Base-by-base conservation (phyloP, 192 early-diverging fungal genomes). In the Geranomyces variabilis region DNA sequence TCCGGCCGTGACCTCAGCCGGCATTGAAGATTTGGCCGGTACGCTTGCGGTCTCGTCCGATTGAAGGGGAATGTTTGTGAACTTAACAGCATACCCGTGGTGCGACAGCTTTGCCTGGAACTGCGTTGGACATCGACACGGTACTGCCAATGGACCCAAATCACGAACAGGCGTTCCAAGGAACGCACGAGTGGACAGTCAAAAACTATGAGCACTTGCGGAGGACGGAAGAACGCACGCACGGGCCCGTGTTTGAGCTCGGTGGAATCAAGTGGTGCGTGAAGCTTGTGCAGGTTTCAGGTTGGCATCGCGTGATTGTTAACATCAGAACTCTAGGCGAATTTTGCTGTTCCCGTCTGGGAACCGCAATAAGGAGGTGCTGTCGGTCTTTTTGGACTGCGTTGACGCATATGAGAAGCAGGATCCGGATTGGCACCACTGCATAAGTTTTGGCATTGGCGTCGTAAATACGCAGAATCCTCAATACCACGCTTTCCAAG, bases 301-400 rank as follows among this genome's bases (percentile, higher is more conserved):
- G 9, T 34, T 33, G 58, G n/a, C n/a, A 28, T n/a, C 4, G 51
- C 26, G 26, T 8, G 4, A n/a, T 9, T 28, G 14, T 28, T 55
- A 7, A 55, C 3, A 28, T 10, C 36, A 41, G 12, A 30, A 48
- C 5, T 26, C 7, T 44, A 94, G 96, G 96, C 81, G 89, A 66
- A 81, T 99, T 12, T 81, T 97, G 0, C 73, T 97, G 28, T 99
- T 97, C 76, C 94, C 95, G 31, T 86, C 80, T 33, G 97, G 97
- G 33, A 97, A 97, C 82, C 84, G 87, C 36, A 79, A 71, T 26
- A 55, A 41, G 0, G 92, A 96, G 36, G 79, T 70, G 0, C 76
- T 93, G 41, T 93, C 95, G 12, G 81, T 95, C 48, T 99, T 95
- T 77, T 73, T 99, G 19, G 94, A 99, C 67, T 90, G 86, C 74